Percentiles rank a stretch among this genome's conserved stretches.
Conservation (phyloP, 345 rosid species). For the Populus deltoides region DNA sequence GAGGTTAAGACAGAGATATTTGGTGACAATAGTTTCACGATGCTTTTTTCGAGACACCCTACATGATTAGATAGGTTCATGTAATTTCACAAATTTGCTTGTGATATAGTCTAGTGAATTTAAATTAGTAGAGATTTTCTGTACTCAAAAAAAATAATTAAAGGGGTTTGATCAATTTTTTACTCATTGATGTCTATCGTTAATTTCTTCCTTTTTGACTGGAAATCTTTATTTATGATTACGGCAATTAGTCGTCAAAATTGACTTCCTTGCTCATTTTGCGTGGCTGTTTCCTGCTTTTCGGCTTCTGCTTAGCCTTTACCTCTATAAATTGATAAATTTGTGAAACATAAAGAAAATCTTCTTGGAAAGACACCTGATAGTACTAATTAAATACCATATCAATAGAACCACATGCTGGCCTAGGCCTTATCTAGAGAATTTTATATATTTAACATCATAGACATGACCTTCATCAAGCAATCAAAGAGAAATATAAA, state of each 20-base stretch:
- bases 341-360: background rate
- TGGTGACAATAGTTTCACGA: conserved; percentile 25
- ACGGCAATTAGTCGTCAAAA: conserved; percentile 17
- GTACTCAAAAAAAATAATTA: background rate
- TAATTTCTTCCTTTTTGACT: conserved; percentile 24
- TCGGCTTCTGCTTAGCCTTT: conserved; percentile 15
- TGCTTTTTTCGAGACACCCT: conserved; percentile 19
- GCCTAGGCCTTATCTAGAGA: background rate
- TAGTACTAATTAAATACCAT: background rate
- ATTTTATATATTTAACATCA: background rate
- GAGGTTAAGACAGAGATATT: conserved; percentile 23
- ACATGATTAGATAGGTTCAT: conserved; percentile 36
- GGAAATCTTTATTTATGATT: conserved; percentile 16
- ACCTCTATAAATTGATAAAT: background rate
- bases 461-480: background rate
- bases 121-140: background rate
- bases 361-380: background rate
- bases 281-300: conserved; percentile 7
- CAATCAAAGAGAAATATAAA: background rate
- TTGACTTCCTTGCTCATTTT: conserved; percentile 17
- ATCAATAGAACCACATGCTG: background rate
- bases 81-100: conserved; percentile 16
- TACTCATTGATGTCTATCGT: conserved; percentile 8
- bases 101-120: background rate
- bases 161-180: conserved; percentile 14